Evolutionary conservation across 1,284 basidiomycete species (phyloP).

Genomic region (Meripilus lineatus): DNA sequence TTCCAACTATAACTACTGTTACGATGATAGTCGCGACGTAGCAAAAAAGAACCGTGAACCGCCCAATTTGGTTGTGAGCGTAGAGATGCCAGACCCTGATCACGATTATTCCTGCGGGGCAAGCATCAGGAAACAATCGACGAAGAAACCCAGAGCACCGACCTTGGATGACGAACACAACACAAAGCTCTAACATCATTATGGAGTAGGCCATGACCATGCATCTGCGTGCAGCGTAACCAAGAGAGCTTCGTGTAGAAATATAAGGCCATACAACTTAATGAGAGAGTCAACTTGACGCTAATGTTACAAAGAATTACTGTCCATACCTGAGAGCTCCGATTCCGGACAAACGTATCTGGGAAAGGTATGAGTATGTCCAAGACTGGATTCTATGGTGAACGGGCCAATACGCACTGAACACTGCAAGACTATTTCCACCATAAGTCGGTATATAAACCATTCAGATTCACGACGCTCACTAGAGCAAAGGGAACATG

Average conservation of each 20-base stretch:
- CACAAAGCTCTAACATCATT: slow-evolving; percentile 1
- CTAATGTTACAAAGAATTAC: neutral
- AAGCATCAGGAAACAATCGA: neutral
- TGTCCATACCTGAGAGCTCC: neutral
- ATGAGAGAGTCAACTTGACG: neutral
- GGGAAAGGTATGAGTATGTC: neutral
- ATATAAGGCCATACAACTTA: neutral
- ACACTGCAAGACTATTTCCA: no score
- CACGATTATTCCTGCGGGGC: slow-evolving; percentile 20
- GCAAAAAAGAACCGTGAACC: slow-evolving; percentile 13
- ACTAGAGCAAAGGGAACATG: neutral
- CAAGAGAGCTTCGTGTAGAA: no score
- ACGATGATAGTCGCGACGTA: slow-evolving; percentile 11
- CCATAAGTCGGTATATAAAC: no score
- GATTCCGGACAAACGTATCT: neutral
- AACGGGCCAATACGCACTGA: no score
- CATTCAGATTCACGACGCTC: no score
- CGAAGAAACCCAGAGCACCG: neutral
- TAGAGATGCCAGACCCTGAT: slow-evolving; percentile 26
- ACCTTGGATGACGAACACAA: slow-evolving; percentile 20
- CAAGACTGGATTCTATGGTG: neutral
- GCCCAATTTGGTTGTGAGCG: slow-evolving; percentile 13
- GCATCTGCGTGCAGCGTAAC: slow-evolving; percentile 17
- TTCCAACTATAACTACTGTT: slow-evolving; percentile 10
- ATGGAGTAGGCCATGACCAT: slow-evolving; percentile 9